Percentiles rank a stretch among this genome's conserved stretches.
Conservation (phyloP, 805 yeast genomes). For the Metschnikowia shivogae region DNA sequence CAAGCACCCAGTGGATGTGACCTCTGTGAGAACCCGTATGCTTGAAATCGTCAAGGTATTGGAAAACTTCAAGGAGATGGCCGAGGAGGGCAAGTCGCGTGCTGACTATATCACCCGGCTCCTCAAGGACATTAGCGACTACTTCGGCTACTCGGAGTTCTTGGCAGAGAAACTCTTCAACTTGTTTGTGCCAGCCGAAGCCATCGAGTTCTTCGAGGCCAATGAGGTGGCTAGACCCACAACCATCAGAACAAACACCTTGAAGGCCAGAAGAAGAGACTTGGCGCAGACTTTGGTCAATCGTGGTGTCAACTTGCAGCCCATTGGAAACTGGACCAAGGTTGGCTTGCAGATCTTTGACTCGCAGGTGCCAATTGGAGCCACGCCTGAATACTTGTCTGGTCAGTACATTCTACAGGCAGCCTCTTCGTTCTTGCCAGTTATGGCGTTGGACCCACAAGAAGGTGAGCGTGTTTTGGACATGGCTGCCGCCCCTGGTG, state of each 20-base stretch:
- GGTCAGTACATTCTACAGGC: slow-evolving; percentile 98
- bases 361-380: slow-evolving; percentile 99
- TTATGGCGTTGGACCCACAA: slow-evolving; percentile 96
- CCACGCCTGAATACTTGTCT: slow-evolving; percentile 97
- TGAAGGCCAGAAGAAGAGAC: slow-evolving; percentile 91
- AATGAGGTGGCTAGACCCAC: slow-evolving; percentile 96
- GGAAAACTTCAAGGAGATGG: slow-evolving; percentile 78
- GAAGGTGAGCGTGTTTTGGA: slow-evolving; percentile 93
- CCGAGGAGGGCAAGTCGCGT: slow-evolving; percentile 85
- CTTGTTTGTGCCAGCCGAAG: slow-evolving; percentile 90
- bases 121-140: slow-evolving; percentile 80
- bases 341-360: slow-evolving; percentile 97
- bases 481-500: slow-evolving; percentile 99
- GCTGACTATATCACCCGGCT: slow-evolving; percentile 76
- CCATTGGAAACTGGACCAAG: slow-evolving; percentile 96
- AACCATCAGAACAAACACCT: slow-evolving; percentile 95
- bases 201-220: slow-evolving; percentile 97
- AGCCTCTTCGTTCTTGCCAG: slow-evolving; percentile 96
- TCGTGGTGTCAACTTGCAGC: slow-evolving; percentile 95
- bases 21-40: slow-evolving; percentile 86
- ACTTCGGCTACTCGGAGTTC: slow-evolving; percentile 89
- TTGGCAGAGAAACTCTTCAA: slow-evolving; percentile 92
- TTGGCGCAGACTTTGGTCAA: slow-evolving; percentile 91
- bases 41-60: slow-evolving; percentile 91
- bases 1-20: slow-evolving; percentile 64